Evolutionary conservation across 2,329 filamentous ascomycete genomes (phyloP).

Genomic region (Mycogone perniciosa): DNA sequence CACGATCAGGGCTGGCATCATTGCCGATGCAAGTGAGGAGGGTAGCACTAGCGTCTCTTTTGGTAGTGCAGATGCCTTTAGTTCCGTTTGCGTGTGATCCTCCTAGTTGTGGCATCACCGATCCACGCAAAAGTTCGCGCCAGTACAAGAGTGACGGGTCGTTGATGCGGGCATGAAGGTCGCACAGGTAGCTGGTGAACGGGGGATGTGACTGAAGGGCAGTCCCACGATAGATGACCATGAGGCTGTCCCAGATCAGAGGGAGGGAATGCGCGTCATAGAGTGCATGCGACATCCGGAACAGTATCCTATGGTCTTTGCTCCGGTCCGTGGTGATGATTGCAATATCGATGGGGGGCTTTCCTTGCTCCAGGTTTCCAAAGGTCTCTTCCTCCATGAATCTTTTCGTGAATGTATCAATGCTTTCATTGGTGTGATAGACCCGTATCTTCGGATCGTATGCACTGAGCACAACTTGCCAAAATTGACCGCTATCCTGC

Average conservation of each 20-base stretch:
- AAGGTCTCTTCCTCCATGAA: background rate
- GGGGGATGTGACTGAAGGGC: background rate
- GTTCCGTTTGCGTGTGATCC: background rate
- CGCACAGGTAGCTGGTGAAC: background rate
- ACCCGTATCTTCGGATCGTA: background rate
- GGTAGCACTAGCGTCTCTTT: background rate
- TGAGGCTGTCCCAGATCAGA: background rate
- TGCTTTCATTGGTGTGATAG: background rate
- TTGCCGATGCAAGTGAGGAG: background rate
- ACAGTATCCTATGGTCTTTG: background rate
- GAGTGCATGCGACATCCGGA: constrained; percentile 1
- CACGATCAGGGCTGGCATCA: background rate
- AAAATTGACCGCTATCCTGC: background rate
- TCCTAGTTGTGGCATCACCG: background rate
- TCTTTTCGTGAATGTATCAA: background rate
- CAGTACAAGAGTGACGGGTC: background rate
- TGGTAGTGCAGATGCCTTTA: background rate
- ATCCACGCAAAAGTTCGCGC: background rate
- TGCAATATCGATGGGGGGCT: background rate
- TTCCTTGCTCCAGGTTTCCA: background rate
- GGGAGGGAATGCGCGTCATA: background rate
- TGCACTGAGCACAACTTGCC: background rate
- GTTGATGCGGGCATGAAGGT: background rate
- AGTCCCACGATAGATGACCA: background rate
- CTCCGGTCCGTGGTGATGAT: background rate